Evolutionary conservation across 257 asterid species (phyloP), one percentile per base, ranked within the genome.

Genomic region (Plantago ovata): DNA sequence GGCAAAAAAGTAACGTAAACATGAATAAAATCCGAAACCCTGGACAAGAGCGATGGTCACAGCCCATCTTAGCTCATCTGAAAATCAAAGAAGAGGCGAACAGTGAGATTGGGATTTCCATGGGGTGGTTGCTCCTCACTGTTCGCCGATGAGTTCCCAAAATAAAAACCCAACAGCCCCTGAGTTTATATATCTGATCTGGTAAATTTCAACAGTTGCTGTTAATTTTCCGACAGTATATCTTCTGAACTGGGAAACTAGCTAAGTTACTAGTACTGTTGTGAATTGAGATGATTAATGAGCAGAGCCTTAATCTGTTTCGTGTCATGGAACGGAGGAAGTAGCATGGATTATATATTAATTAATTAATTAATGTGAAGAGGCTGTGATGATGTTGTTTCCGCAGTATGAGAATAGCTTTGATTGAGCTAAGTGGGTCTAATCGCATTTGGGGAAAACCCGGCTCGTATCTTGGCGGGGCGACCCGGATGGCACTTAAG

Each of bases 381-480:
- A 28, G 71, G 75, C 75, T 19, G 53, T 70, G 71, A 64, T 70
- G 73, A 68, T 28, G 6, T 22, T 10, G 9, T 51, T 59, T 20
- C 45, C 23, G 50, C 7, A 20, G 42, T 38, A 24, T 57, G 0
- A n/a, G 0, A 28, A 28, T 28, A 0, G 36, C 36, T 28, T 28
- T 28, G 36, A 28, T 28, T 28, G 36, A 28, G 36, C 45, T 56
- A 8, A 46, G 16, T 60, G 47, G 58, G 41, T 4, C 39, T 10
- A 23, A n/a, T n/a, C n/a, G 9, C 8, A 47, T n/a, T 44, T 52
- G 24, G 67, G 55, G 50, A 3, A 4, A 9, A 53, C 1, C n/a
- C 13, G 38, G 52, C 63, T 63, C 41, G 66, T 47, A 64, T 59
- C 71, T 70, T 64, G 71, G 75, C 58, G 45, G 38, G 67, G 64